Evolutionary conservation across 2,329 filamentous ascomycete species (phyloP).

Genomic region (Colletotrichum sp.): DNA sequence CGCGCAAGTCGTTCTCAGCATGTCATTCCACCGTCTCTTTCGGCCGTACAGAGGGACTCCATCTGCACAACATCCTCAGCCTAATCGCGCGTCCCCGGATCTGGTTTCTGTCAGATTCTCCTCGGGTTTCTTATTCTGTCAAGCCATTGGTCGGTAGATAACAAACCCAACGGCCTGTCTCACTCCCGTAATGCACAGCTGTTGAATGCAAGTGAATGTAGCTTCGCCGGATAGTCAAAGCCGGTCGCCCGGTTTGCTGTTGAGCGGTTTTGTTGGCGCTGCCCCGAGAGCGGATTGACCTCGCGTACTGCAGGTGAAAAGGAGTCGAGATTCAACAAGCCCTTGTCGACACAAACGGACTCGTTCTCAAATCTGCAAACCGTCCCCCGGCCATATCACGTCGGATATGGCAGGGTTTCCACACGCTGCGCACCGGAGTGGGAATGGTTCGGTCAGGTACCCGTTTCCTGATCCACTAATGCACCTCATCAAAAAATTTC

Average conservation of each 20-base stretch:
- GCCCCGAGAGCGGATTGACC: background rate
- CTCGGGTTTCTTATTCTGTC: background rate
- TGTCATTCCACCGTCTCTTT: background rate
- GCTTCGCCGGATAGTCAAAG: background rate
- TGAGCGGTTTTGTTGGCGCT: background rate
- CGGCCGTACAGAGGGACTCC: background rate
- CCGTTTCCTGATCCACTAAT: slow-evolving; percentile 22
- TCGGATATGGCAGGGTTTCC: slow-evolving; percentile 15
- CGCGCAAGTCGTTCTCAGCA: background rate
- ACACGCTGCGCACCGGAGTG: slow-evolving; percentile 14
- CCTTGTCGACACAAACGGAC: slow-evolving; percentile 6
- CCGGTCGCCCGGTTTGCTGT: background rate
- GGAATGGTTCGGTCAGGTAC: slow-evolving; percentile 16
- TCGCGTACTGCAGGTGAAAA: slow-evolving; percentile 9
- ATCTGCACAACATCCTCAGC: slow-evolving; percentile 18
- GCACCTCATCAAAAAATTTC: slow-evolving; percentile 20
- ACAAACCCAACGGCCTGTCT: background rate
- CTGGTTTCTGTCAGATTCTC: background rate
- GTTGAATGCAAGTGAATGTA: background rate
- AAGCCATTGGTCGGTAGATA: background rate
- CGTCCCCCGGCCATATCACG: slow-evolving; percentile 13
- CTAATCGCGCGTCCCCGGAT: background rate
- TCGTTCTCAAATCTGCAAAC: slow-evolving; percentile 2
- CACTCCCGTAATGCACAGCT: background rate
- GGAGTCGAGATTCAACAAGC: background rate